Base-by-base conservation (phyloP, 1,139 yeast species). In the Kodamaea derodonti region DNA sequence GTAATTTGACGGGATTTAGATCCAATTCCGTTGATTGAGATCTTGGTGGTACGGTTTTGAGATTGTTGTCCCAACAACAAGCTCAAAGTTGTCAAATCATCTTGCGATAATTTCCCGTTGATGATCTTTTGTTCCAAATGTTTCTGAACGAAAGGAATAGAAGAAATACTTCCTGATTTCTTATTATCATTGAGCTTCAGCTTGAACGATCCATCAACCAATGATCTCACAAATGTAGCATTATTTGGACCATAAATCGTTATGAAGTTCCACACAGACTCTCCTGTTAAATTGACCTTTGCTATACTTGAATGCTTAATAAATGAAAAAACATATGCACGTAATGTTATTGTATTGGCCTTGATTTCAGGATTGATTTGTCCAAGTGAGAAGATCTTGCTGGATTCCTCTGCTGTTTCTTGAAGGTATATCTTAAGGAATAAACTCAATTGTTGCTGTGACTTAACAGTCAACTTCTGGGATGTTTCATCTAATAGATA, bases 301-400 rank as follows among this genome's bases (percentile, higher is more conserved):
- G 77, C 61, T 23, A 80, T 53, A 31, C 86, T 82, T 44, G 72
- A 68, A 25, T 54, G 55, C 42, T 72, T 73, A 20, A 82, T 58
- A 38, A 77, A 60, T 27, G 66, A 69, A 38, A 81, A 75, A 2
- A 82, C 74, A 49, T 71, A 65, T 0, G 63, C 53, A 46, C 79
- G 65, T 29, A 84, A 54, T 3, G 53, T 39, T 10, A 62, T 61
- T 25, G 79, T 70, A 48, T 80, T 80, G 32, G 60, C 60, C 22
- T 65, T 60, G 27, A 84, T 84, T 36, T 80, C 86, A 4, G 82
- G 80, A 48, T 84, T 84, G 31, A 78, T 77, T 20, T 79, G 73
- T 2, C 92, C 94, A 31, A 84, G 57, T 1, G 87, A 78, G 33
- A 82, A 70, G 4, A 82, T 69, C 52, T 72, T 75, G 7, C 72